Conservation (phyloP, 371 early-diverging fungal genomes). For the Mortierella sp. region DNA sequence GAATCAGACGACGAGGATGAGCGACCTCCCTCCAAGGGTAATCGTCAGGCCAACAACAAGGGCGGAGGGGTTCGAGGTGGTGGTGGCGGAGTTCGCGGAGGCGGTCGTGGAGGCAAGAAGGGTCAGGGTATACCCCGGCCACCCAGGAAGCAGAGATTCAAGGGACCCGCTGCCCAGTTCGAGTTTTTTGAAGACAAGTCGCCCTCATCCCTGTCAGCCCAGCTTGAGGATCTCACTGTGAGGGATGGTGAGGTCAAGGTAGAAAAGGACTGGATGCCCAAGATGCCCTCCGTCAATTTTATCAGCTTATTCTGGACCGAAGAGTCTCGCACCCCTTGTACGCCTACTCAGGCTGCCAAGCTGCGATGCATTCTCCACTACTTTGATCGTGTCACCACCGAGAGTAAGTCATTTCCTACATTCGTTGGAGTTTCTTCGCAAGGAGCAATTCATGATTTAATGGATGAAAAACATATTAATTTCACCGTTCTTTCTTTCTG, state of each 20-base stretch:
- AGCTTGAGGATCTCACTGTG: constrained; percentile 15
- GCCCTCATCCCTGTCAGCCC: neutral
- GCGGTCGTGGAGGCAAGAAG: constrained; percentile 17
- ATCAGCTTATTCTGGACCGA: constrained; percentile 54
- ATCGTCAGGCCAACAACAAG: constrained; percentile 3
- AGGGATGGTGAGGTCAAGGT: constrained; percentile 19
- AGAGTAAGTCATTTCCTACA: constrained; percentile 34
- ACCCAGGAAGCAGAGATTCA: constrained; percentile 24
- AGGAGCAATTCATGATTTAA: no score
- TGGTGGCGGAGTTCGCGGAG: constrained; percentile 10
- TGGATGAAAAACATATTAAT: neutral
- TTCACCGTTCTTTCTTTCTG: neutral
- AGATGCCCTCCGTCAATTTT: constrained; percentile 65
- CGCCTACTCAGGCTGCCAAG: constrained; percentile 55
- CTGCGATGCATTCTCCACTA: constrained; percentile 64
- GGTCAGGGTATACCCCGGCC: constrained; percentile 17
- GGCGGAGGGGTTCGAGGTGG: constrained; percentile 11
- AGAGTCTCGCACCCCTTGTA: constrained; percentile 34
- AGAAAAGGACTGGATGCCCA: constrained; percentile 25
- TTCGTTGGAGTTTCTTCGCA: no score
- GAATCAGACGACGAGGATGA: constrained; percentile 30
- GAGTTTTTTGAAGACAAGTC: constrained; percentile 30
- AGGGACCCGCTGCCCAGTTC: constrained; percentile 36
- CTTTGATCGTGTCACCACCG: constrained; percentile 58
- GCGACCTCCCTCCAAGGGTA: constrained; percentile 2